Evolutionary conservation across 257 asterid genomes (phyloP).

Genomic region (Echium plantagineum): DNA sequence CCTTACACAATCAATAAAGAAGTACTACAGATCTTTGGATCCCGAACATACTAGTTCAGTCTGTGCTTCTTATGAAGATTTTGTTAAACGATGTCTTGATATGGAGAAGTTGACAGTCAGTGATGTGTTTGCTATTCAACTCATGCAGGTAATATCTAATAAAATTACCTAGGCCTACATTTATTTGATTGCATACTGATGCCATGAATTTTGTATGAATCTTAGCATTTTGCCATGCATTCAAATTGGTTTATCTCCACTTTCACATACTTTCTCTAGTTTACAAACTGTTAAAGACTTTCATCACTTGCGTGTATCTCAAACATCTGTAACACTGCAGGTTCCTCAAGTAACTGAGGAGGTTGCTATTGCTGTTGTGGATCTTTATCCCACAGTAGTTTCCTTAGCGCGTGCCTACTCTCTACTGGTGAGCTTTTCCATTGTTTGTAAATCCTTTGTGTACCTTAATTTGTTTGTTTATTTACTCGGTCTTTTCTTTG

Average conservation of each 20-base stretch:
- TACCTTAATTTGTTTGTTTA: background rate
- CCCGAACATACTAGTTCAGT: conserved; percentile 30
- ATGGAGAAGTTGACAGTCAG: conserved; percentile 76
- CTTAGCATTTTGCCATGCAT: background rate
- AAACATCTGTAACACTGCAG: conserved; percentile 25
- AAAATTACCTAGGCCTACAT: background rate
- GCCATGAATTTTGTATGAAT: background rate
- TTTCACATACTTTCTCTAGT: background rate
- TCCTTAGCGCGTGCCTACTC: conserved; percentile 83
- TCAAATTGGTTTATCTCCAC: background rate
- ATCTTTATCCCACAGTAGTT: conserved; percentile 71
- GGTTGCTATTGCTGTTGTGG: conserved; percentile 71
- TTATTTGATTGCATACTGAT: background rate
- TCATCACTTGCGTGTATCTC: background rate
- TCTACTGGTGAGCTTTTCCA: conserved; percentile 51
- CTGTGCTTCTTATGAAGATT: conserved; percentile 53
- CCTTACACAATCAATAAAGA: conserved; percentile 71
- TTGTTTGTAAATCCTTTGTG: background rate
- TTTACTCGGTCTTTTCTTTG: background rate
- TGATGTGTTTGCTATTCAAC: conserved; percentile 93
- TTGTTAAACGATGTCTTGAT: conserved; percentile 69
- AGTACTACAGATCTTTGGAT: conserved; percentile 57
- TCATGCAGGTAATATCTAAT: conserved; percentile 66
- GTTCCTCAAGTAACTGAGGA: conserved; percentile 97
- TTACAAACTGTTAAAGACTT: background rate